phyloP scores from a whole-genome alignment of 73 alveolate genomes.

The Uronychia setigera region DNA sequence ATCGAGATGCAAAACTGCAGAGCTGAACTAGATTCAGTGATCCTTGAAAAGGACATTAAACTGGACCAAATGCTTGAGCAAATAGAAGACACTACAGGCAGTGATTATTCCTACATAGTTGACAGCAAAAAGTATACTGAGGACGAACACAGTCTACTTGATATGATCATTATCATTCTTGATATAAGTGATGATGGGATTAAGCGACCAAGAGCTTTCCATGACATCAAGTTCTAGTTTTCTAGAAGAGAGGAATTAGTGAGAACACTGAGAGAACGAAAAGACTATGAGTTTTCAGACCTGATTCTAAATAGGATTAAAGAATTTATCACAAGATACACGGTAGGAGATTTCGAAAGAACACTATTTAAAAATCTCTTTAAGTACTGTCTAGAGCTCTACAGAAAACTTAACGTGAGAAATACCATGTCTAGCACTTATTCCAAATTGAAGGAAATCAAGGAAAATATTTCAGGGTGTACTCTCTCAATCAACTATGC shows the following conservation, averaged over 20 bases:
- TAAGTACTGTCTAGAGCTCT: slow-evolving; percentile 36
- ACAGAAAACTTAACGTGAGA: slow-evolving; percentile 45
- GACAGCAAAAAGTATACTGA: background rate
- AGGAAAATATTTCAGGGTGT: slow-evolving; percentile 19
- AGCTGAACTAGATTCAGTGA: slow-evolving; percentile 42
- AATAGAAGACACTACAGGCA: slow-evolving; percentile 35
- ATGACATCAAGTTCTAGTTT: slow-evolving; percentile 48
- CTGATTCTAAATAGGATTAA: slow-evolving; percentile 21
- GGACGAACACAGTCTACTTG: slow-evolving; percentile 22
- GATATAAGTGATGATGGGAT: slow-evolving; percentile 10
- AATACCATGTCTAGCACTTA: slow-evolving; percentile 54
- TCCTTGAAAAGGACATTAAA: slow-evolving; percentile 29
- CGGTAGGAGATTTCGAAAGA: slow-evolving; percentile 34
- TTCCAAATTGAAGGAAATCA: slow-evolving; percentile 30
- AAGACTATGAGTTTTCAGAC: slow-evolving; percentile 27
- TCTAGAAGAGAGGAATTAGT: slow-evolving; percentile 34
- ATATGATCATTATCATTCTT: slow-evolving; percentile 18
- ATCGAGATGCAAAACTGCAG: slow-evolving; percentile 25
- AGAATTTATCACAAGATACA: slow-evolving; percentile 28
- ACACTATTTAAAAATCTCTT: slow-evolving; percentile 42
- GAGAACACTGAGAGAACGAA: slow-evolving; percentile 23
- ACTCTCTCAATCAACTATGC: slow-evolving; percentile 46
- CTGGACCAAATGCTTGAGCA: slow-evolving; percentile 38
- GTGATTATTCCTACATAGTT: slow-evolving; percentile 25
- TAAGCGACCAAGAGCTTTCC: slow-evolving; percentile 12